A percentile compares a stretch with the other conserved stretches of the same genome.
These are phyloP conservation scores for Aspergillus bertholletiae DNA, from an alignment of 495 filamentous ascomycete genomes.

Conservation along the genomic window DNA sequence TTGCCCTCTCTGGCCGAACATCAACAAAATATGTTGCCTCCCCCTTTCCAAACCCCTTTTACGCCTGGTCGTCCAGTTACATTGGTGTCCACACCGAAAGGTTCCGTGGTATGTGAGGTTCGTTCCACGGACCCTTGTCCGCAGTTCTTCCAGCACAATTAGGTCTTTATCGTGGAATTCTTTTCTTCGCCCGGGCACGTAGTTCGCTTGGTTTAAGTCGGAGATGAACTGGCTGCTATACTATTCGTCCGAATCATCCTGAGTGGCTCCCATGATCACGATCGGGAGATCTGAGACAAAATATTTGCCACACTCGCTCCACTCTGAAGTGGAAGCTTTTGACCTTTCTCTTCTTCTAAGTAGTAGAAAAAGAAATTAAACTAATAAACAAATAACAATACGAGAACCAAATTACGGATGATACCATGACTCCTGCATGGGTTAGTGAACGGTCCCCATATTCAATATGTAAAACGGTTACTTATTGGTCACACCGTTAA, in stretches of 20 bases:
- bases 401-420: too few relatives aligned
- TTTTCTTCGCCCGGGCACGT: neutral
- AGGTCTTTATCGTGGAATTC: neutral
- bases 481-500: neutral
- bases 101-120: conserved; percentile 18
- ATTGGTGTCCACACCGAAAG: conserved; percentile 12
- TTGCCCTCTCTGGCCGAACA: neutral
- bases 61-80: conserved; percentile 16
- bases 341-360: too few relatives aligned
- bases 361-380: too few relatives aligned
- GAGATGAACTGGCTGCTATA: too few relatives aligned
- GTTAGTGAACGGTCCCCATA: neutral
- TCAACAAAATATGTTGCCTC: neutral
- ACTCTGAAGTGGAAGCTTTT: neutral
- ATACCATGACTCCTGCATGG: neutral
- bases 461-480: neutral
- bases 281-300: neutral
- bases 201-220: neutral
- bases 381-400: too few relatives aligned
- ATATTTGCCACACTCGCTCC: neutral
- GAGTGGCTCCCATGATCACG: neutral
- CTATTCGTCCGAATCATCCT: too few relatives aligned
- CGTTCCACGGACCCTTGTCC: neutral
- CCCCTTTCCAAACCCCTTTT: neutral
- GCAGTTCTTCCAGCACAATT: conserved; percentile 1